phyloP scores from a whole-genome alignment of 2,329 filamentous ascomycete species.

The Colletotrichum tofieldiae region DNA sequence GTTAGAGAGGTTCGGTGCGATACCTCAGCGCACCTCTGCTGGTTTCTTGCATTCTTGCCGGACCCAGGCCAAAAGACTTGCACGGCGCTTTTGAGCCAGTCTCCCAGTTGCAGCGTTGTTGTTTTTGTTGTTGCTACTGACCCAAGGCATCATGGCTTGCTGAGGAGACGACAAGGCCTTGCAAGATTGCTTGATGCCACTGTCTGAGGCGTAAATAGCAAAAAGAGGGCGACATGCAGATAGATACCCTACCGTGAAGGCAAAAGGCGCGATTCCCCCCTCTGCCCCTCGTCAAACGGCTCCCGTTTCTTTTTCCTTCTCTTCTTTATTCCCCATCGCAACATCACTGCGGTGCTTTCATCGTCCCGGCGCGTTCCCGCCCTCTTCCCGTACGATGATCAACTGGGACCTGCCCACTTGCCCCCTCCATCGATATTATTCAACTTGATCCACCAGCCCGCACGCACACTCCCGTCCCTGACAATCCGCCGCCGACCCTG shows the following conservation, averaged over 20 bases:
- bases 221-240: background rate
- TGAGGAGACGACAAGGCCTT: background rate
- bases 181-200: too few relatives aligned
- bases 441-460: constrained; percentile 35
- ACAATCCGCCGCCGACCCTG: constrained; percentile 26
- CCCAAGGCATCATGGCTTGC: background rate
- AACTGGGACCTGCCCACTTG: constrained; percentile 37
- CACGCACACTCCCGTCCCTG: constrained; percentile 33
- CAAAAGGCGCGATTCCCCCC: background rate
- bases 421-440: constrained; percentile 29
- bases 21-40: background rate
- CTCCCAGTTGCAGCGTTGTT: background rate
- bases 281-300: background rate
- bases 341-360: constrained; percentile 24
- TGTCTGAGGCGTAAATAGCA: background rate
- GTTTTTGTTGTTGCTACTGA: too few relatives aligned
- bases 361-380: constrained; percentile 27
- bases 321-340: constrained; percentile 11
- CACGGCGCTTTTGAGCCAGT: background rate
- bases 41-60: background rate
- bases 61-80: background rate
- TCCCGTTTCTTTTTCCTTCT: constrained; percentile 13
- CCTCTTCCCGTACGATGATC: constrained; percentile 18
- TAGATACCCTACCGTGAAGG: constrained; percentile 16
- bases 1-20: background rate